These are phyloP conservation scores for Cupressus sempervirens DNA, from an alignment of 75 land plant species.

Conservation along the genomic window DNA sequence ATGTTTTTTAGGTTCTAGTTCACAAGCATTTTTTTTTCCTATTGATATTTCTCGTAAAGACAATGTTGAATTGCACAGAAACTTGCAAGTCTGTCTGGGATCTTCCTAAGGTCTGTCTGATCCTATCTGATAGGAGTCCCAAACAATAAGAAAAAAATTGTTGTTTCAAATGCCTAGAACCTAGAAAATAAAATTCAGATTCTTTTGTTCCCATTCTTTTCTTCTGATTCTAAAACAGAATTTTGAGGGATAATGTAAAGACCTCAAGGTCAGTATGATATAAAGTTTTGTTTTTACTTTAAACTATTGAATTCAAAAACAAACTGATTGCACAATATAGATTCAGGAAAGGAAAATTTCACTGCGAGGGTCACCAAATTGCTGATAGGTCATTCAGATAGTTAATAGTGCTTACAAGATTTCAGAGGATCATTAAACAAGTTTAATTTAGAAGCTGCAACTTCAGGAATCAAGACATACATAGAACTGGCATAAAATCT, in stretches of 20 bases:
- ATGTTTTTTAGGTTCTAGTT: not conserved
- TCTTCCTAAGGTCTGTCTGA: not conserved
- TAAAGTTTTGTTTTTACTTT: no score
- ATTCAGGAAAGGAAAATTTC: no score
- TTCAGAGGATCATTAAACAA: no score
- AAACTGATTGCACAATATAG: no score
- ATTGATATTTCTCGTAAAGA: not conserved
- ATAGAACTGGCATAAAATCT: no score
- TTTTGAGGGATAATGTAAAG: not conserved
- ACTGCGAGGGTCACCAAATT: no score
- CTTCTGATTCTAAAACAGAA: not conserved
- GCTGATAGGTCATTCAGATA: no score
- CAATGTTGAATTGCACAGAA: not conserved
- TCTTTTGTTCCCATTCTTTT: not conserved
- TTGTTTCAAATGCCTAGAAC: not conserved
- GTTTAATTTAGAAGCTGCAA: no score
- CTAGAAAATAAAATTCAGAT: not conserved
- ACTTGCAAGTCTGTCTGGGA: not conserved
- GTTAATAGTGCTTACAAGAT: no score
- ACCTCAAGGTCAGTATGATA: no score
- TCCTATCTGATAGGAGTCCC: not conserved
- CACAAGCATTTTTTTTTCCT: not conserved
- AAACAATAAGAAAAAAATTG: not conserved
- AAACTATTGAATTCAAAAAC: no score
- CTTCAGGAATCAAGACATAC: no score